These are phyloP conservation scores for Sistotremastrum niveocremeum DNA, from an alignment of 768 basidiomycete species.

Conservation along the genomic window DNA sequence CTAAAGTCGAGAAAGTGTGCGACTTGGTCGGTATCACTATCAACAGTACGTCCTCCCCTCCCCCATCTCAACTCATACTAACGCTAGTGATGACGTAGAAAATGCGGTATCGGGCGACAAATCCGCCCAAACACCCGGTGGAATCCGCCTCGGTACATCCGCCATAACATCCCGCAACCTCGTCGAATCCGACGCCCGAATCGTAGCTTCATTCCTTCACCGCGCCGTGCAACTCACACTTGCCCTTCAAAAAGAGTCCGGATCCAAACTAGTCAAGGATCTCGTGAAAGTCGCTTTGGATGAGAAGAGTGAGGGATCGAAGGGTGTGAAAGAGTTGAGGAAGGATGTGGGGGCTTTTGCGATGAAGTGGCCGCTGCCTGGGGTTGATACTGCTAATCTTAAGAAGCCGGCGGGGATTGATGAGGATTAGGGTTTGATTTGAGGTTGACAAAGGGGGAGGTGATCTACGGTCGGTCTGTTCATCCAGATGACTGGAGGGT, in stretches of 20 bases:
- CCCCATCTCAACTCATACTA: not conserved
- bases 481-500: no score
- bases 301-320: conserved; percentile 58
- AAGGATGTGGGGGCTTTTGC: conserved; percentile 78
- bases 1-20: conserved; percentile 97
- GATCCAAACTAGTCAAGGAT: conserved; percentile 90
- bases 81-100: conserved; percentile 31
- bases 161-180: conserved; percentile 93
- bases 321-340: conserved; percentile 58
- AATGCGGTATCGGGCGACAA: conserved; percentile 96
- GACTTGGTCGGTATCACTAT: conserved; percentile 94
- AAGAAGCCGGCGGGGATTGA: conserved; percentile 11
- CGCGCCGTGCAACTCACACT: conserved; percentile 88
- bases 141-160: conserved; percentile 91
- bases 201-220: conserved; percentile 85
- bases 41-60: conserved; percentile 51
- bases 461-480: no score
- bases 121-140: conserved; percentile 91
- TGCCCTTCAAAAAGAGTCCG: conserved; percentile 86
- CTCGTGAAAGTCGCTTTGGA: conserved; percentile 74
- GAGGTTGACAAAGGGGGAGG: no score
- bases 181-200: conserved; percentile 73
- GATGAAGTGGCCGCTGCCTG: conserved; percentile 83
- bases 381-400: conserved; percentile 42
- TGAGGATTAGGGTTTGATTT: no score